These are phyloP conservation scores for Tuber brumale DNA, from an alignment of 495 filamentous ascomycete genomes.

Conservation along the genomic window DNA sequence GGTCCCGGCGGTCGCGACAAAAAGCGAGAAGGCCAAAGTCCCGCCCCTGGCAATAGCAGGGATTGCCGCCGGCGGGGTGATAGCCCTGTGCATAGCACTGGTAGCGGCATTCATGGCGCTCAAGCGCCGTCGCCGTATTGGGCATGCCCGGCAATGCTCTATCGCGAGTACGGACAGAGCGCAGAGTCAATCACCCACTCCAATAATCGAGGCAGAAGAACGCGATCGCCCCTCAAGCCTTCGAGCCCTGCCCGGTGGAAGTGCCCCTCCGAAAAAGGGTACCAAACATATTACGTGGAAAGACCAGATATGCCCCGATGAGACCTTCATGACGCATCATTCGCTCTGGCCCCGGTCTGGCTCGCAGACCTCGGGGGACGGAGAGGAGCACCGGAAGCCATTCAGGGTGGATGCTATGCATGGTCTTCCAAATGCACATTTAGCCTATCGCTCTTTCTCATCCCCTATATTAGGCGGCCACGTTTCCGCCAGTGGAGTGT, in stretches of 20 bases:
- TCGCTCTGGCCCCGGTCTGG: conserved; percentile 16
- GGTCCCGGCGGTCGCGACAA: not conserved
- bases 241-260: conserved; percentile 3
- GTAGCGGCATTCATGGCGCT: conserved; percentile 14
- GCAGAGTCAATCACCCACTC: conserved; percentile 5
- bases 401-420: not conserved
- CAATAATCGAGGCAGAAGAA: conserved; percentile 1
- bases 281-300: conserved; percentile 29
- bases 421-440: conserved; percentile 11
- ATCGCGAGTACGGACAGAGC: conserved; percentile 10
- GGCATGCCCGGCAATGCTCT: conserved; percentile 26
- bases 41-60: conserved; percentile 22
- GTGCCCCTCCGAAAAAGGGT: conserved; percentile 11
- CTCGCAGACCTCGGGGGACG: conserved; percentile 1
- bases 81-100: conserved; percentile 19
- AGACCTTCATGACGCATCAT: conserved; percentile 25
- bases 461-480: conserved; percentile 24
- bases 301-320: conserved; percentile 31
- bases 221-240: conserved; percentile 22
- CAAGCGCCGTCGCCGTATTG: conserved; percentile 20
- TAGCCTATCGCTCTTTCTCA: conserved; percentile 25
- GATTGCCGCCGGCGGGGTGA: conserved; percentile 21
- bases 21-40: not conserved
- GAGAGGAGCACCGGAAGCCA: not conserved
- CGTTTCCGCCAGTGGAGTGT: conserved; percentile 14